Base-by-base conservation (phyloP, 495 filamentous ascomycete genomes). In the Penicillium malachiteum region DNA sequence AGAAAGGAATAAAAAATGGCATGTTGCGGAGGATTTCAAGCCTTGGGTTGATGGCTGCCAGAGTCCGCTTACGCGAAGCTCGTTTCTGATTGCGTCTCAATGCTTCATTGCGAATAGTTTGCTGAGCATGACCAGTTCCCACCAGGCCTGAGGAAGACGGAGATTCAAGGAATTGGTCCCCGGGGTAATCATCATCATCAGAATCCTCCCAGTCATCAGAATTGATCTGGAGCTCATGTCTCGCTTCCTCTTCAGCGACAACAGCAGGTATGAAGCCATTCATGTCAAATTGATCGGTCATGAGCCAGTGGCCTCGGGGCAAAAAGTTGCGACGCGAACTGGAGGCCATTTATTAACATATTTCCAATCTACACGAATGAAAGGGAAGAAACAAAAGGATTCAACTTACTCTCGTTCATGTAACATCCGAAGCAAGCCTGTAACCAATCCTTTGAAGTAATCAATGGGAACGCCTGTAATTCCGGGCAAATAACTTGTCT, bases 1-100 rank as follows among this genome's bases (percentile, higher is more conserved):
- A 78, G 55, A 99, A 99, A 0, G 94, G 94, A 50, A 97, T 95
- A 60, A 93, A 89, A 63, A 97, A 99, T 0, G 94, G 95, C 88
- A 99, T 93, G 63, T 97, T 92, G 44, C 91, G 86, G 32, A 99
- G 72, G 12, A 99, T 90, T 71, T 97, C 92, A 8, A 96, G 77
- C 55, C 91, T 83, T 1, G 95, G 92, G 1, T 87, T 88, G 34
- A 95, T 84, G 18, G 84, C 77, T 18, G 91, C 87, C 12, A 94
- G 73, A 42, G 88, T 78, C 55, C 87, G 84, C 46, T 84, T 80
- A 7, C 86, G 77, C 12, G 83, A 82, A 17, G 78, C 81, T 62
- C 83, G 85, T 53, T 83, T 81, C 67, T 88, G 87, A 47, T 82
- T 76, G 31, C 79, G 75, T 56, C 81, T 79, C 35, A 87, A 71